Conservation (phyloP, 306 rosid species). For the Prunus padus region DNA sequence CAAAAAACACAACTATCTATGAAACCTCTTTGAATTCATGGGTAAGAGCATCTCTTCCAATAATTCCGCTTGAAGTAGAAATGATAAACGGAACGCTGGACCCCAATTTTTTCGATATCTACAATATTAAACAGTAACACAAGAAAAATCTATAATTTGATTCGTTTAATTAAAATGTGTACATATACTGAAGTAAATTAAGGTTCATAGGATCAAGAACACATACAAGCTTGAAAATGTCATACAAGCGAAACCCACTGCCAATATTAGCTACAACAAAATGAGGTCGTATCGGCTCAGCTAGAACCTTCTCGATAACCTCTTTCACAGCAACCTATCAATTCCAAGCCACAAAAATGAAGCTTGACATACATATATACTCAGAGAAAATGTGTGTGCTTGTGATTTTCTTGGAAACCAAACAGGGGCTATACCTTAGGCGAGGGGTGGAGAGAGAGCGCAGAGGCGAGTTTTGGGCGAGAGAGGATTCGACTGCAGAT, state of each 20-base stretch:
- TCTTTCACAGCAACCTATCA: conserved; percentile 64
- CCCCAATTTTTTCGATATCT: conserved; percentile 54
- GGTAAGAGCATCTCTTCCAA: conserved; percentile 60
- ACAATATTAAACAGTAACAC: background rate
- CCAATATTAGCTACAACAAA: conserved; percentile 63
- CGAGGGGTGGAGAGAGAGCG: conserved; percentile 64
- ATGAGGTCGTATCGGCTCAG: conserved; percentile 70
- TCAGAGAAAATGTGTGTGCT: background rate
- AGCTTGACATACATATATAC: background rate
- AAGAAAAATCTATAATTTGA: background rate
- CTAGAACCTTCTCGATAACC: conserved; percentile 54
- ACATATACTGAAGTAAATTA: background rate
- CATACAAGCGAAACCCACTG: conserved; percentile 35
- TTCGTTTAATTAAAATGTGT: background rate
- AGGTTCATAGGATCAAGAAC: background rate
- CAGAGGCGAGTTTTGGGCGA: conserved; percentile 64
- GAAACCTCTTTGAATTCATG: conserved; percentile 67
- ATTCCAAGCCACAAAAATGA: background rate
- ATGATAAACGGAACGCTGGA: conserved; percentile 45
- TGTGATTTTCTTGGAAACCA: background rate
- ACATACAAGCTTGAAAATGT: conserved; percentile 48
- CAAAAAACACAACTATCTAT: background rate
- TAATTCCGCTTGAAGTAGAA: conserved; percentile 50
- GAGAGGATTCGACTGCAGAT: conserved; percentile 50
- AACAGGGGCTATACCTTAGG: background rate